Percentiles rank a stretch among this genome's conserved stretches.
phyloP scores from a whole-genome alignment of 1,139 yeast genomes.

The Geotrichum fermentans region DNA sequence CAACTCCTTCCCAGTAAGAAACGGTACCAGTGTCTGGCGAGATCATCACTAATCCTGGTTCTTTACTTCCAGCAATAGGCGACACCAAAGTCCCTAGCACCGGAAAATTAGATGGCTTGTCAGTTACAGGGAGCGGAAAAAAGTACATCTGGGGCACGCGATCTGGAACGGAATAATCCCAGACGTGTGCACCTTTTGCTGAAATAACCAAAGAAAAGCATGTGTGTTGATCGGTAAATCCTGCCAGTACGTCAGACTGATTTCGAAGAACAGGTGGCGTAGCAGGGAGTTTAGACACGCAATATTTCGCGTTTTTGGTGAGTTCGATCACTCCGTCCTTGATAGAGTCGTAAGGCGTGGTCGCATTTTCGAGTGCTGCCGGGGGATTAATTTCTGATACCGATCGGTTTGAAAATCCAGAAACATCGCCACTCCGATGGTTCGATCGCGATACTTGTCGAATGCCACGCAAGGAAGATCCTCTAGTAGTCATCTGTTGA shows the following conservation, averaged over 20 bases:
- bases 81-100: slow-evolving; percentile 63
- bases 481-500: slow-evolving; percentile 1
- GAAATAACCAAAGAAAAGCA: slow-evolving; percentile 54
- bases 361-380: not conserved
- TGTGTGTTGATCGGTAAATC: slow-evolving; percentile 51
- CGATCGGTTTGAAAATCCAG: not conserved
- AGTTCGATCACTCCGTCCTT: slow-evolving; percentile 44
- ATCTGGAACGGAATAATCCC: slow-evolving; percentile 65
- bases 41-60: slow-evolving; percentile 66
- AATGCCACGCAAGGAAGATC: not conserved
- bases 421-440: not conserved
- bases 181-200: slow-evolving; percentile 52
- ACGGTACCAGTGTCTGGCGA: slow-evolving; percentile 53
- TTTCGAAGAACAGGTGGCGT: slow-evolving; percentile 45
- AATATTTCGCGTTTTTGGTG: slow-evolving; percentile 56
- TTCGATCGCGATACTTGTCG: not conserved
- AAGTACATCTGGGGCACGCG: slow-evolving; percentile 51
- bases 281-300: slow-evolving; percentile 58
- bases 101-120: slow-evolving; percentile 31
- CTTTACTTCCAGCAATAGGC: slow-evolving; percentile 57
- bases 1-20: slow-evolving; percentile 62
- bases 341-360: not conserved
- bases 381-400: not conserved
- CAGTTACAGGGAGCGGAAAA: slow-evolving; percentile 34
- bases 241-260: slow-evolving; percentile 38